Conservation (phyloP, 1,284 basidiomycete species). For the Tilletia caries region DNA sequence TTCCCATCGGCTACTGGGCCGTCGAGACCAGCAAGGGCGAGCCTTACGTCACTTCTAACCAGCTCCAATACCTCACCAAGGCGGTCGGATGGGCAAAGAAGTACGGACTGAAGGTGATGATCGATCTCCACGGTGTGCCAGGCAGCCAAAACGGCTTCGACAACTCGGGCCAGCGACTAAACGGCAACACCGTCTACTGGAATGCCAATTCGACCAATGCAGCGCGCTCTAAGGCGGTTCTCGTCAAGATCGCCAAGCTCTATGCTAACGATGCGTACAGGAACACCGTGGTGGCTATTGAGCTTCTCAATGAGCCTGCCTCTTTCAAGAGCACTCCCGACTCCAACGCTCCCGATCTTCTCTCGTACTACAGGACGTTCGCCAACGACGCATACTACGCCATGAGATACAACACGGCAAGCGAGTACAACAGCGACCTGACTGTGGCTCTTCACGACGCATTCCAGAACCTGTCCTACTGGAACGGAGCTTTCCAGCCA, state of each 20-base stretch:
- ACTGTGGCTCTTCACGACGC: slow-evolving; percentile 73
- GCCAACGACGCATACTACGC: slow-evolving; percentile 21
- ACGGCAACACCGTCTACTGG: slow-evolving; percentile 68
- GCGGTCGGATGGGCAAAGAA: slow-evolving; percentile 76
- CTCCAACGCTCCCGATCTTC: background rate
- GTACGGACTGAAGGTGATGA: slow-evolving; percentile 73
- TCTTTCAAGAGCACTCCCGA: background rate
- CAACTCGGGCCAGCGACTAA: slow-evolving; percentile 58
- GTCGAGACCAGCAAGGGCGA: slow-evolving; percentile 76
- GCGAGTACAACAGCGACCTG: slow-evolving; percentile 28
- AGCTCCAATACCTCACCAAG: slow-evolving; percentile 58
- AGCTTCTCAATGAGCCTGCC: slow-evolving; percentile 46
- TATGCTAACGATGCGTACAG: slow-evolving; percentile 32
- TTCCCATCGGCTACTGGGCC: slow-evolving; percentile 90
- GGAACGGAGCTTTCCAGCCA: slow-evolving; percentile 67
- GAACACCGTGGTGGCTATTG: slow-evolving; percentile 40
- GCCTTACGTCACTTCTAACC: slow-evolving; percentile 80
- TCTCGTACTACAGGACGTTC: background rate
- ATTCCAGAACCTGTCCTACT: slow-evolving; percentile 69
- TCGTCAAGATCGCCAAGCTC: slow-evolving; percentile 58
- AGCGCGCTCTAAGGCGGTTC: slow-evolving; percentile 67
- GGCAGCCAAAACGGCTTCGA: slow-evolving; percentile 64
- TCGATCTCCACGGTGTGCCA: slow-evolving; percentile 64
- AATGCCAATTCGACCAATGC: slow-evolving; percentile 64
- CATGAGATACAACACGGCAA: slow-evolving; percentile 41